Conservation (phyloP, 257 asterid species). For the Solanum chiquidenum region DNA sequence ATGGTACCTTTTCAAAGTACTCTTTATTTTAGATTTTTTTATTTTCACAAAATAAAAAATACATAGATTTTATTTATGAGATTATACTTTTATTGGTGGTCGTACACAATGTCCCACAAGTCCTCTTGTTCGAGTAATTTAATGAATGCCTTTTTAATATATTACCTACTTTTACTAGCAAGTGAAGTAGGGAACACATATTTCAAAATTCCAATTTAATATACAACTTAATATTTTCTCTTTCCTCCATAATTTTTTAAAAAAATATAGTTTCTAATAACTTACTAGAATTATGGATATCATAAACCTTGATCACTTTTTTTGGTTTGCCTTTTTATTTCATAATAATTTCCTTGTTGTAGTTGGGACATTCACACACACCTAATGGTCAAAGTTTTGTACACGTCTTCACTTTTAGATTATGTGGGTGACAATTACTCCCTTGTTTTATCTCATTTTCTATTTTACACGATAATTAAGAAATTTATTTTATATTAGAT, state of each 20-base stretch:
- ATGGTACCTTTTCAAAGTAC: no score
- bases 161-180: background rate
- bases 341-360: background rate
- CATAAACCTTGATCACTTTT: background rate
- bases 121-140: background rate
- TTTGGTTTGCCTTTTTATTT: background rate
- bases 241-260: background rate
- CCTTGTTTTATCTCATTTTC: no score
- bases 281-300: background rate
- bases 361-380: background rate
- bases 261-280: no score
- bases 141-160: no score
- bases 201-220: background rate
- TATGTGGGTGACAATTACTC: background rate
- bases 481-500: no score
- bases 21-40: no score
- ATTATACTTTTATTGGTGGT: background rate
- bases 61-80: no score
- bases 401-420: background rate
- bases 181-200: background rate
- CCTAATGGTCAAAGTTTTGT: background rate
- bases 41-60: no score
- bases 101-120: background rate
- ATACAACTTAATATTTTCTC: background rate
- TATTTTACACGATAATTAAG: no score